Evolutionary conservation across 2,329 filamentous ascomycete species (phyloP), one percentile per base, ranked within the genome.

Genomic region (Cordyceps farinosa): DNA sequence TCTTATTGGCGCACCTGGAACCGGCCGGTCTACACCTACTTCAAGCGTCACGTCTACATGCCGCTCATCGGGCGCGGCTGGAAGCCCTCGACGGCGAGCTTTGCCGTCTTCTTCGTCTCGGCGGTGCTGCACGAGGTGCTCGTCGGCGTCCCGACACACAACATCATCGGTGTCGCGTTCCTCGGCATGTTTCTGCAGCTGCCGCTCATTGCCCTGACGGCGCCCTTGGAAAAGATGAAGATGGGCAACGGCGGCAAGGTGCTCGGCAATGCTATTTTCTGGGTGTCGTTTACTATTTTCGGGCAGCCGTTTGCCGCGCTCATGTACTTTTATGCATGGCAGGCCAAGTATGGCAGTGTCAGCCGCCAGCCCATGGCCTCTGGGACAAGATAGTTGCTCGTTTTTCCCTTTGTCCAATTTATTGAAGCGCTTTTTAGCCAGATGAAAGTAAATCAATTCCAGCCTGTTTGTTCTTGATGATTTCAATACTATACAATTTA

Each of bases 241-340:
- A 87, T 89, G 3, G 86, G 88, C 0, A 69, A 76, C 15, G 86
- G 87, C 58, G 91, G 91, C 6, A 90, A 88, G 69, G 82, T 96
- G 9, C 82, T 96, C 34, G 95, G 95, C 1, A 99, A 99, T 75
- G 88, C 89, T 71, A 93, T 96, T 64, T 99, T 99, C 76, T 98
- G 95, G 95, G 82, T 97, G 27, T 94, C 90, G 13, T 99, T 99
- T 73, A 97, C 94, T 67, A 86, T 98, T 2, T 90, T 99, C 13
- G 95, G 95, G 3, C 95, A 99, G 79, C 95, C 95, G 0, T 85
- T 98, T 69, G 95, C 92, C 1, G 93, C 92, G 0, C 79, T 99
- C 65, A 82, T 96, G 74, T 99, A 99, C 75, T 99, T 97, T 75
- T 98, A 98, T 74, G 93, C 93, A 1, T 99, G 95, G 94, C 94